Percentiles rank a stretch among this genome's conserved stretches.
phyloP scores from a whole-genome alignment of 2,329 filamentous ascomycete genomes.

The Fusarium pseudograminearum region DNA sequence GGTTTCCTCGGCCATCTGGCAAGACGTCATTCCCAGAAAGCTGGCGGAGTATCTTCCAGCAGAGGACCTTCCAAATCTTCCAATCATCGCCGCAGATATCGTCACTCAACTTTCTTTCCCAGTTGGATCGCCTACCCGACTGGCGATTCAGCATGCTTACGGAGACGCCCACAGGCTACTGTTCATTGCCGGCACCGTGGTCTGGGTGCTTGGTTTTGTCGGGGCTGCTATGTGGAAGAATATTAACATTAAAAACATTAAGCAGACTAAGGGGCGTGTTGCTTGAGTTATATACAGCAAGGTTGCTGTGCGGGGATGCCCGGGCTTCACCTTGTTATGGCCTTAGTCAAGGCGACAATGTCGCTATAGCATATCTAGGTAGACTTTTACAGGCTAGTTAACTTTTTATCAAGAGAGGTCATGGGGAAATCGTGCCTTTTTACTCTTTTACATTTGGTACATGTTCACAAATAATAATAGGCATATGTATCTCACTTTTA shows the following conservation, averaged over 20 bases:
- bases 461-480: neutral
- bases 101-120: constrained; percentile 27
- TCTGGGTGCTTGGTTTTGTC: constrained; percentile 24
- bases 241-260: constrained; percentile 25
- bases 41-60: constrained; percentile 55
- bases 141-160: constrained; percentile 35
- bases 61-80: constrained; percentile 45
- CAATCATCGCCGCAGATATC: constrained; percentile 55
- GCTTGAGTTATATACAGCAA: neutral
- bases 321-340: neutral
- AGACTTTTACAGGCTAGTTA: neutral
- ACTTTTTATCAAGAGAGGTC: neutral
- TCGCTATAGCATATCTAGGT: neutral
- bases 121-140: constrained; percentile 15
- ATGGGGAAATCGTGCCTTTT: neutral
- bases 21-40: constrained; percentile 53
- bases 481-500: too few relatives aligned
- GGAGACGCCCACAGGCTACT: constrained; percentile 24
- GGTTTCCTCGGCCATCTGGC: constrained; percentile 39
- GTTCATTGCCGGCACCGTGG: constrained; percentile 18
- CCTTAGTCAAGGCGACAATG: neutral
- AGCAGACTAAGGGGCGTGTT: constrained; percentile 33
- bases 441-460: neutral
- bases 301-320: neutral
- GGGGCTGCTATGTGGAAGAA: constrained; percentile 23